Evolutionary conservation across 257 asterid species (phyloP), one percentile per base, ranked within the genome.

Genomic region (Solanum etuberosum): DNA sequence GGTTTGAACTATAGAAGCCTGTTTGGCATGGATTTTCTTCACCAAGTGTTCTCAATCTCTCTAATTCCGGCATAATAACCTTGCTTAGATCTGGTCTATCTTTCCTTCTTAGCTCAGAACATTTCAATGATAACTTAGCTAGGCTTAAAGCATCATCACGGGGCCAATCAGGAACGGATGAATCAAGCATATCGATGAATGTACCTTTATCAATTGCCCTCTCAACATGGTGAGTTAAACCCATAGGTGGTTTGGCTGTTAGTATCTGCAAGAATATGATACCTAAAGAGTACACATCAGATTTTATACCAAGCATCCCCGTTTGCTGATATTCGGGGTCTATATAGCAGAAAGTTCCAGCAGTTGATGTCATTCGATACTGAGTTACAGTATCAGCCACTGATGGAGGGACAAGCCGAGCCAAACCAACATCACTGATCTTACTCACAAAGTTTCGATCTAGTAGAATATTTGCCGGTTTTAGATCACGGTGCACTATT

Each of bases 321-420:
- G 99, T 95, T 85, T 96, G 98, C 90, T 96, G 99, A 83, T 96
- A 96, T 93, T 96, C 99, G 0, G 99, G 99, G 84, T 96, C 99
- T 42, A 96, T 96, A 93, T 96, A 96, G 92, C 99, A 96, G 90
- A 96, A 95, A 2, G 99, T 96, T 72, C 99, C 99, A 21, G 99
- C 99, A 23, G 99, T 92, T 12, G 98, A 95, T 51, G 99, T 96
- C 98, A 96, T 93, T 32, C 95, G 92, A 67, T 96, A 96, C 85
- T 96, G 99, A 65, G 99, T 96, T 27, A 96, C 98, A 65, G 48
- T 90, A 87, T 96, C 98, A 27, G 98, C 94, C 31, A 95, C 93
- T 6, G 98, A 93, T 48, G 98, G 95, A 38, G 99, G 99, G 84
- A 96, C 99, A 14, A 96, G 99, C 90, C 99, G 90, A 38, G 99